A percentile compares a stretch with the other conserved stretches of the same genome.
Evolutionary conservation across 2,329 filamentous ascomycete species (phyloP).

Genomic region (Monosporascus sp.): DNA sequence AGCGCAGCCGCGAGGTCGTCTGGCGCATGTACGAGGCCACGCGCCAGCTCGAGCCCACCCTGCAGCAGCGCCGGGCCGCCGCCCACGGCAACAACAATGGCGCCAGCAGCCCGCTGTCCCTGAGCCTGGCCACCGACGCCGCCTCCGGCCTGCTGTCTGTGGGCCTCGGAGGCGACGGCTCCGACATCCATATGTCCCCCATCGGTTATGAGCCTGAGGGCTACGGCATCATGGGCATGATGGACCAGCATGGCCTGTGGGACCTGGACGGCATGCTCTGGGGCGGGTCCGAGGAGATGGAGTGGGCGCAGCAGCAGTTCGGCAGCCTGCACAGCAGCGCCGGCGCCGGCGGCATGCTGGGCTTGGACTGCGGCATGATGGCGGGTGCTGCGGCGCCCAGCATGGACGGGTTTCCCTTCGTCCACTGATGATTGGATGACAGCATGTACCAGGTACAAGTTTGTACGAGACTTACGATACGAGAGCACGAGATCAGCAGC

Average conservation of each 20-base stretch:
- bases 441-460: neutral
- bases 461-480: neutral
- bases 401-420: slow-evolving; percentile 39
- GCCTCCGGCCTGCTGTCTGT: slow-evolving; percentile 21
- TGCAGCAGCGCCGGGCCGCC: slow-evolving; percentile 24
- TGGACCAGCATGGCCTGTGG: slow-evolving; percentile 51
- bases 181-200: slow-evolving; percentile 44
- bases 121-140: slow-evolving; percentile 30
- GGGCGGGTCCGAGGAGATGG: slow-evolving; percentile 37
- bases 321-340: slow-evolving; percentile 17
- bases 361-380: slow-evolving; percentile 35
- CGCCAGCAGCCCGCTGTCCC: slow-evolving; percentile 20
- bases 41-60: slow-evolving; percentile 32
- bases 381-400: slow-evolving; percentile 24
- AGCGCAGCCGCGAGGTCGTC: slow-evolving; percentile 58
- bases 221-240: slow-evolving; percentile 46
- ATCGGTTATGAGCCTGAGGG: slow-evolving; percentile 47
- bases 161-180: slow-evolving; percentile 28
- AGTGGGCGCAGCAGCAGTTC: slow-evolving; percentile 27
- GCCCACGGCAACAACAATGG: slow-evolving; percentile 18
- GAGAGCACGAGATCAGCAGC: neutral
- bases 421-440: slow-evolving; percentile 28
- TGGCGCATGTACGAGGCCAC: slow-evolving; percentile 58
- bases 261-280: slow-evolving; percentile 54
- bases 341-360: slow-evolving; percentile 21